phyloP scores from a whole-genome alignment of 2,329 filamentous ascomycete genomes.

The Nigrospora sphaerica region DNA sequence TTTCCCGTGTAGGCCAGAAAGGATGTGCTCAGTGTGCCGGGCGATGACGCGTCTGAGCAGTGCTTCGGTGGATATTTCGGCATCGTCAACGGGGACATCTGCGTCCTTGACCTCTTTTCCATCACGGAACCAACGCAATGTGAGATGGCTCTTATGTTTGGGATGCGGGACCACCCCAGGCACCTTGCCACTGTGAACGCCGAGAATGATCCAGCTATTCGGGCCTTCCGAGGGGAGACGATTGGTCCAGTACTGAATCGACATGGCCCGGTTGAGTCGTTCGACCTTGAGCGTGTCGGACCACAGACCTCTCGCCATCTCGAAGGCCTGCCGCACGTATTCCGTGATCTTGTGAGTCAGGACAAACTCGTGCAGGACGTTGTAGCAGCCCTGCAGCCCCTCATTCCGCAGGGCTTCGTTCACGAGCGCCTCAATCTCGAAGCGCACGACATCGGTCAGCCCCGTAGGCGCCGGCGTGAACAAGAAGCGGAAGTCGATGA shows the following conservation, averaged over 20 bases:
- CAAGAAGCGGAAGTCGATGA: conserved; percentile 82
- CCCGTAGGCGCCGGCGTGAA: conserved; percentile 63
- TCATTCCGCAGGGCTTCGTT: conserved; percentile 65
- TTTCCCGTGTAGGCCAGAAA: conserved; percentile 58
- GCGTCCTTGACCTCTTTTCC: conserved; percentile 64
- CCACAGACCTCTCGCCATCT: conserved; percentile 67
- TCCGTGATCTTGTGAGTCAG: conserved; percentile 87
- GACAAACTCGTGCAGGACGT: conserved; percentile 79
- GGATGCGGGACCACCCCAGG: conserved; percentile 29
- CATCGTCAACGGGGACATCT: conserved; percentile 60
- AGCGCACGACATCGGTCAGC: conserved; percentile 56
- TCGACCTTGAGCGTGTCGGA: conserved; percentile 71
- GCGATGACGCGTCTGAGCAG: conserved; percentile 70
- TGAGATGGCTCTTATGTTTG: conserved; percentile 46
- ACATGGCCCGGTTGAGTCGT: conserved; percentile 70
- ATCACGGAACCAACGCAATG: conserved; percentile 77
- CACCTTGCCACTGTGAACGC: conserved; percentile 61
- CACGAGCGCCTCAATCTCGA: conserved; percentile 60
- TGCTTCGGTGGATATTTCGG: conserved; percentile 63
- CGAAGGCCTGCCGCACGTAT: conserved; percentile 67
- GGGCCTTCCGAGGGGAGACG: conserved; percentile 47
- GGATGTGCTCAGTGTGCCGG: conserved; percentile 64
- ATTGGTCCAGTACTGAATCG: conserved; percentile 85
- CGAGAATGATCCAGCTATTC: conserved; percentile 90
- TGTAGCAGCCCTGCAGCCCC: conserved; percentile 74